These are phyloP conservation scores for Spergularia azorica DNA, from an alignment of 179 eudicot genomes.

Conservation along the genomic window DNA sequence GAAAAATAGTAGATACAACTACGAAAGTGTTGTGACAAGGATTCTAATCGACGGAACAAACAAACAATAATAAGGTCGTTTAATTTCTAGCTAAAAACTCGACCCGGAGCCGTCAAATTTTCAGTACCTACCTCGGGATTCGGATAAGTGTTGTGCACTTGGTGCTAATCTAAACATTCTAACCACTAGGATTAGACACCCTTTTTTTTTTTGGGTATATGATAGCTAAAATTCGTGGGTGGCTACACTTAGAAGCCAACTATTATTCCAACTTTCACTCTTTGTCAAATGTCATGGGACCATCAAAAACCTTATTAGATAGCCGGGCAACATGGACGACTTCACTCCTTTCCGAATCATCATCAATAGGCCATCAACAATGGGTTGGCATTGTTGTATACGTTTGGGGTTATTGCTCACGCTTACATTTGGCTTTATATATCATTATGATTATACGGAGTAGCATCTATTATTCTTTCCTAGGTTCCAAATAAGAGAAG, in stretches of 20 bases:
- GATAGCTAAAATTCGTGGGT: not conserved
- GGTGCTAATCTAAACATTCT: too few species aligned
- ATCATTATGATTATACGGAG: not conserved
- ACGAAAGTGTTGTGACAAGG: too few species aligned
- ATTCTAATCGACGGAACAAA: too few species aligned
- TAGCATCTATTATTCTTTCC: too few species aligned
- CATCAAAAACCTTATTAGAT: slow-evolving; percentile 15
- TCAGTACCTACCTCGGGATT: too few species aligned
- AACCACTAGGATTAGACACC: too few species aligned
- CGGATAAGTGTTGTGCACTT: too few species aligned
- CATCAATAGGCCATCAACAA: not conserved
- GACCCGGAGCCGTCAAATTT: too few species aligned
- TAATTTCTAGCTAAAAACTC: too few species aligned
- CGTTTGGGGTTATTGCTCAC: not conserved
- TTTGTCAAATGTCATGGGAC: slow-evolving; percentile 26
- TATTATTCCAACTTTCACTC: slow-evolving; percentile 24
- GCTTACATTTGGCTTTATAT: not conserved
- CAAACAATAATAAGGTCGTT: too few species aligned
- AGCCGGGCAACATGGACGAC: slow-evolving; percentile 11
- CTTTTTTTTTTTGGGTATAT: too few species aligned
- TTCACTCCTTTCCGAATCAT: slow-evolving; percentile 20
- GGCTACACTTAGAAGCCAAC: slow-evolving; percentile 34
- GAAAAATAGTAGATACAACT: too few species aligned
- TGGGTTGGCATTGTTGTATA: slow-evolving; percentile 17
- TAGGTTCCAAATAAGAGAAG: not conserved